These are phyloP conservation scores for Vararia minispora DNA, from an alignment of 768 basidiomycete genomes.

Conservation along the genomic window DNA sequence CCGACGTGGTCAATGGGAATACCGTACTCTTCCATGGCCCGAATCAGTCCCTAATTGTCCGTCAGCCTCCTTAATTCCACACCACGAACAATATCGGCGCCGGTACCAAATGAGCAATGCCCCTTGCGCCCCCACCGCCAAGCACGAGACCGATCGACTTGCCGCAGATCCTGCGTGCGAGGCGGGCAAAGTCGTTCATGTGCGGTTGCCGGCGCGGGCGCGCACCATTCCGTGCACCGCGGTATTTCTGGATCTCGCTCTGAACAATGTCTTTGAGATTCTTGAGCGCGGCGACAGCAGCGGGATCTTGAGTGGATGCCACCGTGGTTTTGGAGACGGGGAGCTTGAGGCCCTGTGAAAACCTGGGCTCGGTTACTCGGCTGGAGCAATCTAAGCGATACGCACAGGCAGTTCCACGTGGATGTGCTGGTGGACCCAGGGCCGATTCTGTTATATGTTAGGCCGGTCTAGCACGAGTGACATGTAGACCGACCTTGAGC, in stretches of 20 bases:
- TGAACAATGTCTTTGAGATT: conserved; percentile 91
- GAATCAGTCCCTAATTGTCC: conserved; percentile 83
- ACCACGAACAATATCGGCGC: too few relatives aligned
- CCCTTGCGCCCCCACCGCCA: conserved; percentile 96
- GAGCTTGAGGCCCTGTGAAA: conserved; percentile 55
- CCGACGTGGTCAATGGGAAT: conserved; percentile 93
- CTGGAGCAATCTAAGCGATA: conserved; percentile 3
- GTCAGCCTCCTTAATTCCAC: too few relatives aligned
- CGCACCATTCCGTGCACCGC: conserved; percentile 47
- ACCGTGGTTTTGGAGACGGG: conserved; percentile 47
- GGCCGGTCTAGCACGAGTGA: background rate
- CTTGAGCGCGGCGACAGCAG: conserved; percentile 80
- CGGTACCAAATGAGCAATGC: conserved; percentile 63
- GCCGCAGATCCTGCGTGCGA: conserved; percentile 87
- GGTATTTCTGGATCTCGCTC: conserved; percentile 79
- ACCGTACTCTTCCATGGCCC: conserved; percentile 82
- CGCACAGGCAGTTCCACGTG: conserved; percentile 84
- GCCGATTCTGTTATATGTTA: conserved; percentile 53
- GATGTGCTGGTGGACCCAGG: conserved; percentile 94
- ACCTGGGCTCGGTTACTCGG: background rate
- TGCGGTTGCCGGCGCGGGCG: conserved; percentile 72
- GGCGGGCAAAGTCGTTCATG: conserved; percentile 82
- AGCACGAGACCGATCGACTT: conserved; percentile 89
- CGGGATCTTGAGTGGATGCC: conserved; percentile 61
- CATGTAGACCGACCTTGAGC: conserved; percentile 57